These are phyloP conservation scores for Drechmeria coniospora DNA, from an alignment of 2,329 filamentous ascomycete genomes.

Conservation along the genomic window DNA sequence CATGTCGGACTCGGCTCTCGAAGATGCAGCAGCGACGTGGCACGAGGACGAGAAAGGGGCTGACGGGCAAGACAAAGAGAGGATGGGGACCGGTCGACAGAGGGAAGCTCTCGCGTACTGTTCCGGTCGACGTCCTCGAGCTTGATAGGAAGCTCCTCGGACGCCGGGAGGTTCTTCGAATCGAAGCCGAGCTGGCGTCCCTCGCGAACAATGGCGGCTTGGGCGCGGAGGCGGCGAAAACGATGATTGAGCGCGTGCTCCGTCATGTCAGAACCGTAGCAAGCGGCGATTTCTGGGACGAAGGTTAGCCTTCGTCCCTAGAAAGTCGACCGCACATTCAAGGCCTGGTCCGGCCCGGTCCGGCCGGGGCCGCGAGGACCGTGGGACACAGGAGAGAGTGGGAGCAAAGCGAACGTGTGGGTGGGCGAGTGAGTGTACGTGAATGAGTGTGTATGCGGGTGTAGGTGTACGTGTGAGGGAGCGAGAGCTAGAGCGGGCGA, in stretches of 20 bases:
- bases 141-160: conserved; percentile 20
- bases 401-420: too few relatives aligned
- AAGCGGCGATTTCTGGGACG: conserved; percentile 28
- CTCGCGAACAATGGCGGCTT: conserved; percentile 21
- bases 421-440: too few relatives aligned
- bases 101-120: conserved; percentile 18
- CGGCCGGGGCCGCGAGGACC: too few relatives aligned
- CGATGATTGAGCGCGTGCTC: conserved; percentile 33
- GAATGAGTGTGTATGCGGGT: too few relatives aligned
- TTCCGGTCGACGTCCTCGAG: conserved; percentile 23
- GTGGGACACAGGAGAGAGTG: too few relatives aligned
- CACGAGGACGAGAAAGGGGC: neutral
- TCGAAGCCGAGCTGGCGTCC: conserved; percentile 22
- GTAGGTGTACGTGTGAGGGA: too few relatives aligned
- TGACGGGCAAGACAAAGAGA: too few relatives aligned
- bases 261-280: conserved; percentile 34
- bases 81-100: too few relatives aligned
- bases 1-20: neutral
- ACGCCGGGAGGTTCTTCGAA: conserved; percentile 24
- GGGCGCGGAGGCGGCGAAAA: conserved; percentile 30
- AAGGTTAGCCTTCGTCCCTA: conserved; percentile 17
- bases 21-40: neutral
- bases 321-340: neutral
- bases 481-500: neutral
- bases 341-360: neutral